Evolutionary conservation across 352 stramenopile species (phyloP).

Genomic region (Pythium pectinolyticum): DNA sequence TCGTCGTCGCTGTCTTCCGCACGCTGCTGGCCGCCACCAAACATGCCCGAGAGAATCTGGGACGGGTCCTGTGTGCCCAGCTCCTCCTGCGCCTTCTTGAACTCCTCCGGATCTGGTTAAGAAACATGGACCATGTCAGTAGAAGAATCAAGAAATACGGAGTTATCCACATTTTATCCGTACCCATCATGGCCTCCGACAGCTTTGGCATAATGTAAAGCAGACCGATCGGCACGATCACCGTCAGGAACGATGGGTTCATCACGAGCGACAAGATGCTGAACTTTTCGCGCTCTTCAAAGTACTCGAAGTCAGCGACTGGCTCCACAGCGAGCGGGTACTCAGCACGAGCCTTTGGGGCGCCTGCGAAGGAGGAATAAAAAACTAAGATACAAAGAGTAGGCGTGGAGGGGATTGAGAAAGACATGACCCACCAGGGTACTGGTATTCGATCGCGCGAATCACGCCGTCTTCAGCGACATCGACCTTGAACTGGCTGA

Average conservation of each 20-base stretch:
- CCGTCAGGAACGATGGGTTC: slow-evolving; percentile 81
- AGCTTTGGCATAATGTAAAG: slow-evolving; percentile 83
- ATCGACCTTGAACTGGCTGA: slow-evolving; percentile 75
- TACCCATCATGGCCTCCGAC: slow-evolving; percentile 75
- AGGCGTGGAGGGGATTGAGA: background rate
- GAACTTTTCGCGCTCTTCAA: slow-evolving; percentile 84
- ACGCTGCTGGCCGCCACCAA: slow-evolving; percentile 50
- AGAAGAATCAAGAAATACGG: background rate
- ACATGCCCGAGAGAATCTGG: slow-evolving; percentile 68
- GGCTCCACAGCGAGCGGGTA: slow-evolving; percentile 69
- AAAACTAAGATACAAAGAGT: background rate
- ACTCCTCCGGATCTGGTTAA: slow-evolving; percentile 83
- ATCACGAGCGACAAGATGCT: slow-evolving; percentile 72
- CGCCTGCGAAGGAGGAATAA: slow-evolving; percentile 23
- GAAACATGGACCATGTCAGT: background rate
- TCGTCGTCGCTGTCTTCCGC: slow-evolving; percentile 77
- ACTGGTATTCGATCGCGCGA: slow-evolving; percentile 79
- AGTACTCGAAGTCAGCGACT: slow-evolving; percentile 77
- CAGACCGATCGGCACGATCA: slow-evolving; percentile 73
- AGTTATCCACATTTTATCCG: no score
- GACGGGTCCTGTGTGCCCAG: slow-evolving; percentile 73
- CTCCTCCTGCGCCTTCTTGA: slow-evolving; percentile 87
- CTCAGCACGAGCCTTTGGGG: slow-evolving; percentile 52
- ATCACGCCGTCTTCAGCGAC: slow-evolving; percentile 52
- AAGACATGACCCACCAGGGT: slow-evolving; percentile 36